These are phyloP conservation scores for Breynia disticha DNA, from an alignment of 441 rosid genomes.

Conservation along the genomic window DNA sequence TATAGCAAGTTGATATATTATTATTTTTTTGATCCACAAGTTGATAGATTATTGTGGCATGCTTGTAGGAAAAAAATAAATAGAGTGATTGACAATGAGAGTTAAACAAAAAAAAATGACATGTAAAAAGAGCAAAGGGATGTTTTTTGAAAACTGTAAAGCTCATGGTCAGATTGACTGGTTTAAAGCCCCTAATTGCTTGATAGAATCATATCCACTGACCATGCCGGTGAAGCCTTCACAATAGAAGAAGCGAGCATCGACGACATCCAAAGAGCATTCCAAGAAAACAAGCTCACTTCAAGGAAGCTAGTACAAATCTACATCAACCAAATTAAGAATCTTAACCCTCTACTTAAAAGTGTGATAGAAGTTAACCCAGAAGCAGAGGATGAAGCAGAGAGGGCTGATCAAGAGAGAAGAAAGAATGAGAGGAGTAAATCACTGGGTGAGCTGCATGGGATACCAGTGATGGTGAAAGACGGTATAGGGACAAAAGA, in stretches of 20 bases:
- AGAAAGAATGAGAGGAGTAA: background rate
- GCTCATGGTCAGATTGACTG: no score
- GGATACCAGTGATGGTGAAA: background rate
- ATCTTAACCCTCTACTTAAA: background rate
- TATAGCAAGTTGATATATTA: no score
- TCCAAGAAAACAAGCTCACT: background rate
- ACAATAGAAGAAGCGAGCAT: background rate
- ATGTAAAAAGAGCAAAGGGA: no score
- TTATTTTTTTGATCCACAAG: no score
- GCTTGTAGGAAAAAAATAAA: no score
- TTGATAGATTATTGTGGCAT: no score
- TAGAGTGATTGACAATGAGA: no score
- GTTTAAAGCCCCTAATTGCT: no score
- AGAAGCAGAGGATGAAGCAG: background rate
- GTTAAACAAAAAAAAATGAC: no score
- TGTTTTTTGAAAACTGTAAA: no score
- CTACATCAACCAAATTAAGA: background rate
- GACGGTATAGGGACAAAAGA: background rate
- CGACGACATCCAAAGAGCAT: background rate
- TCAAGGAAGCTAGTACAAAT: background rate
- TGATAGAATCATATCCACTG: no score
- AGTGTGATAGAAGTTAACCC: background rate
- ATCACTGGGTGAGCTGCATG: background rate
- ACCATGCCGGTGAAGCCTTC: no score
- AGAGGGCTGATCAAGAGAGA: background rate